These are phyloP conservation scores for Leucosporidium creatinivorum DNA, from an alignment of 768 basidiomycete species.

Conservation along the genomic window DNA sequence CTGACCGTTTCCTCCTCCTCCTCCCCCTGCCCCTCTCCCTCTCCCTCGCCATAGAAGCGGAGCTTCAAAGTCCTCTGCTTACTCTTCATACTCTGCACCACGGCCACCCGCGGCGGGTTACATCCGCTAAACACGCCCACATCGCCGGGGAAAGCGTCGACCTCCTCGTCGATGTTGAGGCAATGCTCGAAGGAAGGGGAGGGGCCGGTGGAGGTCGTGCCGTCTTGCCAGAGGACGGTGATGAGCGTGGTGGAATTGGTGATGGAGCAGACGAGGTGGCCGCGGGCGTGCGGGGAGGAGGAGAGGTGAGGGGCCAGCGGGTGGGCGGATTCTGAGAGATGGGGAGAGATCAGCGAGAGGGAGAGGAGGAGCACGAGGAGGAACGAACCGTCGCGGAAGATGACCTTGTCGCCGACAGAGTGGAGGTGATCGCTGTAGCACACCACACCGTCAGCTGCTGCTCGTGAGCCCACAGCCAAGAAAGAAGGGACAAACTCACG, in stretches of 20 bases:
- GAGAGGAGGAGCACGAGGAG: not conserved
- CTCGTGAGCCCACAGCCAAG: too few relatives aligned
- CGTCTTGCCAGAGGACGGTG: conserved; percentile 82
- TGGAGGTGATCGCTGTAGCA: conserved; percentile 19
- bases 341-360: not conserved
- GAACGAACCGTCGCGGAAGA: conserved; percentile 15
- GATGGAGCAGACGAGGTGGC: conserved; percentile 53
- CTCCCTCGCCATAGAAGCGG: conserved; percentile 46
- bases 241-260: conserved; percentile 63
- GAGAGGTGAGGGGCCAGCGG: conserved; percentile 38
- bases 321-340: not conserved
- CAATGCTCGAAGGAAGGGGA: conserved; percentile 49
- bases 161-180: conserved; percentile 71
- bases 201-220: conserved; percentile 43
- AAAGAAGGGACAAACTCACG: conserved; percentile 10
- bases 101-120: not conserved
- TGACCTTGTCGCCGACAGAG: conserved; percentile 29
- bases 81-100: conserved; percentile 41
- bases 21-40: conserved; percentile 9
- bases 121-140: conserved; percentile 67
- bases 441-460: too few relatives aligned
- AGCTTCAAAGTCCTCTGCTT: conserved; percentile 63
- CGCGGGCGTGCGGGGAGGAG: not conserved
- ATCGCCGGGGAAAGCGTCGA: conserved; percentile 91
- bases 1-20: conserved; percentile 58